A percentile compares a stretch with the other conserved stretches of the same genome.
Evolutionary conservation across 345 rosid species (phyloP).

Genomic region (Citrus inodora): DNA sequence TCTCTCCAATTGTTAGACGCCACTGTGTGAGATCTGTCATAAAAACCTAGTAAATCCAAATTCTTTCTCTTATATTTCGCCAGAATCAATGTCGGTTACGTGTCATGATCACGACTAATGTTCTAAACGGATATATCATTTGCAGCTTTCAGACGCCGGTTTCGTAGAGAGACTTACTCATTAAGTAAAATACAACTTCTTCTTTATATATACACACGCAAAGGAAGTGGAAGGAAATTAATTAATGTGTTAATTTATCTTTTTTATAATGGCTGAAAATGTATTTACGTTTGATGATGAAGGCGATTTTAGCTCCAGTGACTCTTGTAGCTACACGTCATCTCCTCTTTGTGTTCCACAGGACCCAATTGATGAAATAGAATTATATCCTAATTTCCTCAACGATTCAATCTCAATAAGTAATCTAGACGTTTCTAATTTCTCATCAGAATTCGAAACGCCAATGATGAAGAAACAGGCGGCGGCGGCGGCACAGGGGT

Average conservation of each 20-base stretch:
- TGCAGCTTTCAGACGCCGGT: background rate
- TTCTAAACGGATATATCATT: background rate
- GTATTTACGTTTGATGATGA: background rate
- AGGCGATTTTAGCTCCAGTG: background rate
- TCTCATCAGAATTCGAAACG: background rate
- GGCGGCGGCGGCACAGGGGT: background rate
- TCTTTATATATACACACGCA: background rate
- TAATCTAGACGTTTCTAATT: background rate
- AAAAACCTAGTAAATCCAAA: background rate
- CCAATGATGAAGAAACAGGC: background rate
- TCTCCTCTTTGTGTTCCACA: background rate
- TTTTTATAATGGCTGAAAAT: background rate
- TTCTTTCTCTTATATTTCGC: background rate
- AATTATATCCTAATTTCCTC: background rate
- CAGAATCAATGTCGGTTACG: background rate
- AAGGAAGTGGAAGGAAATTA: background rate
- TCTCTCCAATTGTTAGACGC: background rate
- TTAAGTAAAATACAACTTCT: background rate
- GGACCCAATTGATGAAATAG: background rate
- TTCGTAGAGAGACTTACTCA: background rate
- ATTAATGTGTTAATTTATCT: too few species aligned
- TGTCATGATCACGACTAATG: background rate
- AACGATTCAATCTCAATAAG: background rate
- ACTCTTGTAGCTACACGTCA: background rate
- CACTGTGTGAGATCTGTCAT: background rate